phyloP scores from a whole-genome alignment of 306 rosid genomes.

The Boehmeria nivea region DNA sequence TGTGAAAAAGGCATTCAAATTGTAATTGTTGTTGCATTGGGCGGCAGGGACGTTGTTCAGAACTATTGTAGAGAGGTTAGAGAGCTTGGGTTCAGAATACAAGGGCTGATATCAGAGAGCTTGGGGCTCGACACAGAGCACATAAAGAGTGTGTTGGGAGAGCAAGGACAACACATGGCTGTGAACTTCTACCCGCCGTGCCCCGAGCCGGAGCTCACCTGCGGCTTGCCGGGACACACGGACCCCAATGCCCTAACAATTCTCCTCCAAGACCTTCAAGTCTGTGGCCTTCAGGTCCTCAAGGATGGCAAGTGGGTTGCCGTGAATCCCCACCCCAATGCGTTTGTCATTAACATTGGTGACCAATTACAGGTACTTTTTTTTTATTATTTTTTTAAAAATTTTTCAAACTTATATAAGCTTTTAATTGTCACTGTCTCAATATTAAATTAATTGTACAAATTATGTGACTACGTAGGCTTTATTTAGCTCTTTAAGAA shows the following conservation, averaged over 20 bases:
- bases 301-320: constrained; percentile 78
- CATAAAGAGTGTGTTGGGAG: constrained; percentile 49
- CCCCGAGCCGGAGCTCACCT: constrained; percentile 86
- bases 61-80: constrained; percentile 53
- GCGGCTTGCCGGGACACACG: constrained; percentile 84
- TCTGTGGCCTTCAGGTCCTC: constrained; percentile 81
- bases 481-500: too few species aligned
- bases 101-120: constrained; percentile 73
- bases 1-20: not conserved
- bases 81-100: constrained; percentile 48
- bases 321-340: constrained; percentile 64
- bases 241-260: constrained; percentile 94
- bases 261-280: constrained; percentile 62
- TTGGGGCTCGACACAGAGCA: constrained; percentile 61
- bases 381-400: not conserved
- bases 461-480: too few species aligned
- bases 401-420: too few species aligned
- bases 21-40: not conserved
- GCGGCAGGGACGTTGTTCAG: constrained; percentile 52
- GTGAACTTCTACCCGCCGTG: constrained; percentile 87
- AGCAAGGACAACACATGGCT: constrained; percentile 97
- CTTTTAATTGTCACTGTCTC: too few species aligned
- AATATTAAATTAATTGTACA: too few species aligned
- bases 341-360: constrained; percentile 79
- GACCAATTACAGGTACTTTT: constrained; percentile 75